phyloP scores from a whole-genome alignment of 1,139 yeast species.

The Scheffersomyces illinoinensis region DNA sequence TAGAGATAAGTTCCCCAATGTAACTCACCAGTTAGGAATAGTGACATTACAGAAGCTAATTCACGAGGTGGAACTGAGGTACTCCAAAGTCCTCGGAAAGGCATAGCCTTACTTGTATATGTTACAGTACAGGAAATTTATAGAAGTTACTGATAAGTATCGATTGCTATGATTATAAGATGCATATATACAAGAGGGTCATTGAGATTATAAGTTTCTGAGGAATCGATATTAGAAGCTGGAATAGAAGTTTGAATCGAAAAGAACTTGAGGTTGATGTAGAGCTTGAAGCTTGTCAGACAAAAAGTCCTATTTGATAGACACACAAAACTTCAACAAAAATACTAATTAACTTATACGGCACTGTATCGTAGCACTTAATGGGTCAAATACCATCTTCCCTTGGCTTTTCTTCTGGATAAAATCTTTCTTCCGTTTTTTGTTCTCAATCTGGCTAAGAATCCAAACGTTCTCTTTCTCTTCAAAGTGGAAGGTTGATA shows the following conservation, averaged over 20 bases:
- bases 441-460: slow-evolving; percentile 82
- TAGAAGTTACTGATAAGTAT: not conserved
- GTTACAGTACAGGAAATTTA: not conserved
- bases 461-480: slow-evolving; percentile 89
- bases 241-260: not conserved
- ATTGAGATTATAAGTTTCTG: not conserved
- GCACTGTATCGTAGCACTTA: slow-evolving; percentile 24
- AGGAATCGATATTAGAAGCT: not conserved
- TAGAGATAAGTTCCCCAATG: slow-evolving; percentile 78
- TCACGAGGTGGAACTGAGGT: slow-evolving; percentile 57
- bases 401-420: slow-evolving; percentile 79
- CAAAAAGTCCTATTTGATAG: not conserved
- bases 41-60: slow-evolving; percentile 73
- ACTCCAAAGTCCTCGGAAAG: slow-evolving; percentile 46
- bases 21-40: slow-evolving; percentile 79
- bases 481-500: slow-evolving; percentile 91
- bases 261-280: not conserved
- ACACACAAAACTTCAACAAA: not conserved
- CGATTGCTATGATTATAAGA: not conserved
- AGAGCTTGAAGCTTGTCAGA: not conserved
- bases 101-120: slow-evolving; percentile 20
- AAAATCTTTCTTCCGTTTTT: slow-evolving; percentile 78
- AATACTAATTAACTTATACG: not conserved
- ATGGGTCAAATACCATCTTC: slow-evolving; percentile 91
- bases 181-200: not conserved